Evolutionary conservation across 1,284 basidiomycete genomes (phyloP).

Genomic region (Takashimella koratensis): DNA sequence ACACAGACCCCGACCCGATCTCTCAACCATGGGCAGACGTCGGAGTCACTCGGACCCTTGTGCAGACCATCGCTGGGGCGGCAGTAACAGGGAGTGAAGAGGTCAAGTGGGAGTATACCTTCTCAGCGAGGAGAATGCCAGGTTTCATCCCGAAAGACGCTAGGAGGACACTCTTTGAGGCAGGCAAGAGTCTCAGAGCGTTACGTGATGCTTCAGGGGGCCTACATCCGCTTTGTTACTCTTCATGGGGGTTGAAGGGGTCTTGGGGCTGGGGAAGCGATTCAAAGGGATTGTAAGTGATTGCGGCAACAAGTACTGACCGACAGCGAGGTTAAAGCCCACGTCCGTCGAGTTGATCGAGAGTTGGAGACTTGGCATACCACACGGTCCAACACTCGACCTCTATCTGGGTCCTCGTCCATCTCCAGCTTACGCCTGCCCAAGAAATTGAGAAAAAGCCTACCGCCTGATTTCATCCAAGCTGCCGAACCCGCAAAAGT

Average conservation of each 20-base stretch:
- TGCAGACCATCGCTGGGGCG: background rate
- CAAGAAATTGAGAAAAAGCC: constrained; percentile 19
- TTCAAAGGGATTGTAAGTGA: constrained; percentile 3
- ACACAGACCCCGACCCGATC: constrained; percentile 23
- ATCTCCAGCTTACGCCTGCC: background rate
- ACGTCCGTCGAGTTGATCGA: constrained; percentile 23
- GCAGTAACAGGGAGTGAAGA: too few relatives aligned
- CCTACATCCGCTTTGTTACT: constrained; percentile 34
- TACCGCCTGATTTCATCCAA: constrained; percentile 20
- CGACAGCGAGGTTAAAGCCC: constrained; percentile 15
- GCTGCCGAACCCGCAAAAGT: background rate
- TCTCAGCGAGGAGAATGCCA: constrained; percentile 35
- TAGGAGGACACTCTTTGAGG: constrained; percentile 39
- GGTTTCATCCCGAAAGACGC: constrained; percentile 33
- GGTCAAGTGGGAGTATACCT: constrained; percentile 29
- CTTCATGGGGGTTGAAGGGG: constrained; percentile 23
- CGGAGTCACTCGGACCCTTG: constrained; percentile 30
- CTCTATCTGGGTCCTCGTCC: constrained; percentile 17
- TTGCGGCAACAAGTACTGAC: background rate
- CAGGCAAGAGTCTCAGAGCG: constrained; percentile 36
- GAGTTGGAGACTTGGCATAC: constrained; percentile 35
- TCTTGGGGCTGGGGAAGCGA: constrained; percentile 33
- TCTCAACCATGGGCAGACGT: constrained; percentile 43
- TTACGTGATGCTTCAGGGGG: constrained; percentile 35
- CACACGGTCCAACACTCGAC: constrained; percentile 7